Conservation (phyloP, 2,329 filamentous ascomycete genomes). For the Passalora sequoiae region DNA sequence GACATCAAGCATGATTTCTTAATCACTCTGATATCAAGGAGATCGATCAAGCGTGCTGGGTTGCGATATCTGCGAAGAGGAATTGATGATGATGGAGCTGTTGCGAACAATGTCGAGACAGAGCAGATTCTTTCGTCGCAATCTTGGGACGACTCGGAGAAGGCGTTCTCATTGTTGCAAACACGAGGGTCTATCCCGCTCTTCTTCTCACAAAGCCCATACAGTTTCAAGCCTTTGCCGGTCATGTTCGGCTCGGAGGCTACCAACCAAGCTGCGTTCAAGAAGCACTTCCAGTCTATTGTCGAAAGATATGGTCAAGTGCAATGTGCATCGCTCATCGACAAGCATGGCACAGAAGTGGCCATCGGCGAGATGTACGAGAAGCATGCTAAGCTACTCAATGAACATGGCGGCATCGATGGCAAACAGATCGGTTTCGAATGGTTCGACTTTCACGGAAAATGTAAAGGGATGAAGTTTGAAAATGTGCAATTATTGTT, state of each 20-base stretch:
- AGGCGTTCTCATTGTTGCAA: conserved; percentile 78
- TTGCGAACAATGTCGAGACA: conserved; percentile 88
- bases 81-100: conserved; percentile 80
- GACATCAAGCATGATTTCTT: conserved; percentile 52
- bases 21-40: conserved; percentile 85
- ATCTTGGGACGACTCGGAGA: conserved; percentile 57
- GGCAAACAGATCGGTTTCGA: conserved; percentile 63
- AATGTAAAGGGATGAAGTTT: conserved; percentile 94
- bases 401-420: conserved; percentile 54
- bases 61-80: conserved; percentile 85
- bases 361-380: conserved; percentile 76
- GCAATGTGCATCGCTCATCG: conserved; percentile 77
- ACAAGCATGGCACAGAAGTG: conserved; percentile 78
- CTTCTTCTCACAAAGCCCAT: conserved; percentile 92
- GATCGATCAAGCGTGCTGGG: conserved; percentile 80
- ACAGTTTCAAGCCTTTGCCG: conserved; percentile 83
- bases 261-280: conserved; percentile 72
- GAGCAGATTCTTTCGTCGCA: conserved; percentile 82
- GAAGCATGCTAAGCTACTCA: conserved; percentile 60
- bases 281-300: conserved; percentile 70
- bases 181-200: conserved; percentile 85
- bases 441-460: conserved; percentile 96
- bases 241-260: conserved; percentile 74
- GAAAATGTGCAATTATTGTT: conserved; percentile 85
- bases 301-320: conserved; percentile 66